Conservation (phyloP, 1,139 yeast genomes). For the Yamadazyma triangularis region DNA sequence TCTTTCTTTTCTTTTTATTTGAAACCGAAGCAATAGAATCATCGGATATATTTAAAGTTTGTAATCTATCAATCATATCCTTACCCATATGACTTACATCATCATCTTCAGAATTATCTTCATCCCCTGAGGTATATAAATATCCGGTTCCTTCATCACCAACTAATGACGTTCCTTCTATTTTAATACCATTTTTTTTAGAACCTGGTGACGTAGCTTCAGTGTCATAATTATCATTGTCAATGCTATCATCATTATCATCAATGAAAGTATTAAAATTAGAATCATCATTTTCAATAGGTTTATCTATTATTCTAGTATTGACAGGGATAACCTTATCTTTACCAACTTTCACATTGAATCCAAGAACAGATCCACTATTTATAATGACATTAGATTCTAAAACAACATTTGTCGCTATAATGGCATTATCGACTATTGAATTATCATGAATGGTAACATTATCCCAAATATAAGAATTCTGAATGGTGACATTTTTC, state of each 20-base stretch:
- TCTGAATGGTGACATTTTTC: slow-evolving; percentile 60
- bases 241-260: slow-evolving; percentile 17
- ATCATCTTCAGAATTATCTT: slow-evolving; percentile 31
- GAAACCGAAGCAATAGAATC: slow-evolving; percentile 67
- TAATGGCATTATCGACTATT: slow-evolving; percentile 54
- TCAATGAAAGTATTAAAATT: slow-evolving; percentile 24
- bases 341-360: slow-evolving; percentile 60
- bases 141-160: slow-evolving; percentile 61
- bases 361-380: slow-evolving; percentile 78
- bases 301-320: slow-evolving; percentile 48
- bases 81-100: slow-evolving; percentile 28
- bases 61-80: slow-evolving; percentile 52
- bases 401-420: slow-evolving; percentile 61
- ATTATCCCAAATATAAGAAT: slow-evolving; percentile 86
- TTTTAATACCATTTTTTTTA: slow-evolving; percentile 4
- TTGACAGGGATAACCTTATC: slow-evolving; percentile 43
- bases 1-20: slow-evolving; percentile 27
- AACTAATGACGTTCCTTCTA: slow-evolving; percentile 37
- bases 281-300: slow-evolving; percentile 29
- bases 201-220: slow-evolving; percentile 3
- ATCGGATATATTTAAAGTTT: slow-evolving; percentile 68
- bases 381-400: slow-evolving; percentile 47
- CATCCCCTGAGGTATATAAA: slow-evolving; percentile 50
- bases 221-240: too few species aligned
- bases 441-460: slow-evolving; percentile 66